Base-by-base conservation (phyloP, 352 stramenopile genomes). In the Phytophthora citrophthora region DNA sequence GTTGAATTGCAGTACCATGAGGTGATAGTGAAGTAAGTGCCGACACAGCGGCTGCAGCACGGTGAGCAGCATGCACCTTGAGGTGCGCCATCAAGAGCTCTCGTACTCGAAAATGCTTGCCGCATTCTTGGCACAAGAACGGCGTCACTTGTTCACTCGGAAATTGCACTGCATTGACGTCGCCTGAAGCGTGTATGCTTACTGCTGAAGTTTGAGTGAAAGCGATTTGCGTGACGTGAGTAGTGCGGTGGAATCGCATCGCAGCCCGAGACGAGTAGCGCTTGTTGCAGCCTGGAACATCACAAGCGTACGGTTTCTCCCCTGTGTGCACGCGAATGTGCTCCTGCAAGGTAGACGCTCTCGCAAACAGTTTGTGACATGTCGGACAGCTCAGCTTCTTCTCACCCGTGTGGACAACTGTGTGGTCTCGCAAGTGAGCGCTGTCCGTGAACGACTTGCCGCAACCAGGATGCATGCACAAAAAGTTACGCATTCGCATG, bases 401-500 rank as follows among this genome's bases (percentile, higher is more conserved):
- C 58, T 89, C 81, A 48, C 81, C 79, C 31, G 79, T 89, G 64
- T 90, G 81, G n/a, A 90, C 81, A 32, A 89, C 81, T 29, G 77
- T 90, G 64, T 90, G 81, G 56, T 90, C 79, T 54, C 79, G 66
- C 46, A 89, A 62, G 41, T 91, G 79, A 32, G 81, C 81, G 54
- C 83, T 91, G 66, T 89, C 79, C 13, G 77, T 77, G 54, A 91
- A 91, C 20, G 79, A 85, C 61, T 91, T 91, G 46, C 76, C 79
- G 50, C 81, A 91, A 13, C 73, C 75, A 52, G 79, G 79, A 51
- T 91, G 77, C 56, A 85, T 85, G 44, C 81, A 89, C 16, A 87
- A 63, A 24, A 91, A 91, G 39, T 89, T 91, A 46, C 79, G 79
- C 59, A 91, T 77, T 8, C 81, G 81, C 54, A 81, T 68, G 3